Base-by-base conservation (phyloP, 106 monocot genomes). In the Phalaenopsis equestris region DNA sequence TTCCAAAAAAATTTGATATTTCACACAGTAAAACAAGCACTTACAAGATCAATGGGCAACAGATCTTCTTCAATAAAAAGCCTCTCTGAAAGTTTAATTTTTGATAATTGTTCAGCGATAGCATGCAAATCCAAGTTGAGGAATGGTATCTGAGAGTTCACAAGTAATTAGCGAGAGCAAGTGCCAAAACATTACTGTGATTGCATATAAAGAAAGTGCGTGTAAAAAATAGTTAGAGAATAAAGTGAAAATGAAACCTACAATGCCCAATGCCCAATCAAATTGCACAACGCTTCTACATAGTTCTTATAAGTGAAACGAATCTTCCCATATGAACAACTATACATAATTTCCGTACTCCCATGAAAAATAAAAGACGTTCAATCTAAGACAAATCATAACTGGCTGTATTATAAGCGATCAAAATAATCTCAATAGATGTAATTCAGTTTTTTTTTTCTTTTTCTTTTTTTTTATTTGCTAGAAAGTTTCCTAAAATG, bases 61-160 rank as follows among this genome's bases (percentile, higher is more conserved):
- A 91, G 77, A 78, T 88, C 89, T 81, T 77, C 78, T 85, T 98
- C 94, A 79, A 98, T 85, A 77, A 94, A 98, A 48, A 98, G 92
- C 85, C 92, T 91, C 58, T 90, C 72, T 30, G 90, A 92, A 56
- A 82, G 77, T 70, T 86, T 89, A 30, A 98, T 38, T 80, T 86
- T 98, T 86, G 91, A 88, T 47, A 98, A 82, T 42, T 94, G 92
- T 45, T 80, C 78, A 80, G 83, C 85, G 72, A 98, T 85, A 57
- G 90, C 89, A 83, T 93, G 67, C 55, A 94, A 84, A 91, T 98
- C 91, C 82, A 91, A 73, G 75, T 92, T 91, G 55, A 98, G 94
- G 78, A 88, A 89, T 68, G 98, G 91, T 43, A 92, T 89, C 98
- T 98, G 78, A 83, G 46, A 77, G 11, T 46, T 49, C 58, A 55